Evolutionary conservation across 2,329 filamentous ascomycete genomes (phyloP), one percentile per base, ranked within the genome.

Genomic region (Aspergillus phoenicis): DNA sequence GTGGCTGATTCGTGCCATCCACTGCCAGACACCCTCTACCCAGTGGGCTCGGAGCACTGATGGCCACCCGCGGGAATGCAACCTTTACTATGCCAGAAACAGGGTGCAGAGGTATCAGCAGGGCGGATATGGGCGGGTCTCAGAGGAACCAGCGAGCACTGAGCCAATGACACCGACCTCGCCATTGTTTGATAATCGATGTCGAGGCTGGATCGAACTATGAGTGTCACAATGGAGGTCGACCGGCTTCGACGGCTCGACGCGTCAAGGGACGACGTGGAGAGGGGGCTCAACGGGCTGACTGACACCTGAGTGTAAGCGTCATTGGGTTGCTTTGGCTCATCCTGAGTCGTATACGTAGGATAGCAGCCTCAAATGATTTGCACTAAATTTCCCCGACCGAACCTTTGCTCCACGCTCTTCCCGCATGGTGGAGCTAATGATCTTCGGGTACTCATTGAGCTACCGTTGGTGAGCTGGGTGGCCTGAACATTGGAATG

Each of bases 41-140:
- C 55, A 58, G 67, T 60, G 62, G 64, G 55, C 59, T 66, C 59
- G 61, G 59, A 54, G 61, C 57, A 53, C 60, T 49, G 63, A 69
- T 69, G 71, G 73, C 74, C 75, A 76, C 73, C 63, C 59, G 58
- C 39, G 61, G 67, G 71, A 77, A 77, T 77, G 74, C 63, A 73
- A 73, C 71, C 67, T 61, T 66, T 60, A 67, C 71, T 73, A 73
- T 65, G 49, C 75, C 70, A 64, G 66, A 76, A 74, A 58, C 73
- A 72, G 72, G 63, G 62, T 28, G 38, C 49, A 59, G 48, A 38
- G 39, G 51, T 55, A 62, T 69, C 67, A 69, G 66, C 71, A 69
- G 63, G 63, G 65, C 64, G 61, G 55, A 48, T 56, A 62, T 65
- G 66, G 41, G 71, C 64, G 68, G 71, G 68, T 62, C 63, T 58